Evolutionary conservation across 1,284 basidiomycete species (phyloP).

Genomic region (Leccinum fuscescens): DNA sequence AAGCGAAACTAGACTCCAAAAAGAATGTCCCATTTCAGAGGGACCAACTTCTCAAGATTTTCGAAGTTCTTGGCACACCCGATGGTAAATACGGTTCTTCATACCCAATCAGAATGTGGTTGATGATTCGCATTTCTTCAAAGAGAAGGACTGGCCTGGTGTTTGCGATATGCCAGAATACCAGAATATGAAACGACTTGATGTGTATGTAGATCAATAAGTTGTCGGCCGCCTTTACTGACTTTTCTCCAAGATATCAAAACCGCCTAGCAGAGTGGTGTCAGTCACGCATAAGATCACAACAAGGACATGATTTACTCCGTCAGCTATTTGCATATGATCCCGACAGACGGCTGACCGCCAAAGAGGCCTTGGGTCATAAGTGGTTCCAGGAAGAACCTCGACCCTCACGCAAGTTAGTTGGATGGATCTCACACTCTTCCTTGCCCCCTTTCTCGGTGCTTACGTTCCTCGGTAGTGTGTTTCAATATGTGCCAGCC

Average conservation of each 20-base stretch:
- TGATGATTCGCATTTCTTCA: conserved; percentile 2
- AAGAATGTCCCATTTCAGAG: conserved; percentile 93
- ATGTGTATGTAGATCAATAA: conserved; percentile 51
- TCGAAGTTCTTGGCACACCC: conserved; percentile 92
- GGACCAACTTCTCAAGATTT: conserved; percentile 93
- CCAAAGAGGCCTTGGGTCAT: conserved; percentile 79
- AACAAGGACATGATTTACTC: conserved; percentile 80
- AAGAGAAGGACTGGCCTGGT: conserved; percentile 85
- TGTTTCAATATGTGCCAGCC: conserved; percentile 53
- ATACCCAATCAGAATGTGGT: not conserved
- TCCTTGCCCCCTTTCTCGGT: not conserved
- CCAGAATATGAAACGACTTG: conserved; percentile 77
- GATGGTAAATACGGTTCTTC: conserved; percentile 52
- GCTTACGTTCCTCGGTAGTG: conserved; percentile 40
- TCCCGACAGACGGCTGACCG: conserved; percentile 83
- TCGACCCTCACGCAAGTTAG: conserved; percentile 70
- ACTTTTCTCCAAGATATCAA: conserved; percentile 47
- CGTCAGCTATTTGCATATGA: conserved; percentile 85
- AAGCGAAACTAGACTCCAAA: conserved; percentile 91
- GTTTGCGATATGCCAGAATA: conserved; percentile 90
- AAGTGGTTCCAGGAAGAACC: conserved; percentile 81
- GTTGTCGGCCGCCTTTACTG: not conserved
- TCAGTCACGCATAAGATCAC: conserved; percentile 56
- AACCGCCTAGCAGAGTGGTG: conserved; percentile 82
- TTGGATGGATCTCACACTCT: conserved; percentile 11